Evolutionary conservation across 345 rosid genomes (phyloP), one percentile per base, ranked within the genome.

Genomic region (Clarkia xantiana): DNA sequence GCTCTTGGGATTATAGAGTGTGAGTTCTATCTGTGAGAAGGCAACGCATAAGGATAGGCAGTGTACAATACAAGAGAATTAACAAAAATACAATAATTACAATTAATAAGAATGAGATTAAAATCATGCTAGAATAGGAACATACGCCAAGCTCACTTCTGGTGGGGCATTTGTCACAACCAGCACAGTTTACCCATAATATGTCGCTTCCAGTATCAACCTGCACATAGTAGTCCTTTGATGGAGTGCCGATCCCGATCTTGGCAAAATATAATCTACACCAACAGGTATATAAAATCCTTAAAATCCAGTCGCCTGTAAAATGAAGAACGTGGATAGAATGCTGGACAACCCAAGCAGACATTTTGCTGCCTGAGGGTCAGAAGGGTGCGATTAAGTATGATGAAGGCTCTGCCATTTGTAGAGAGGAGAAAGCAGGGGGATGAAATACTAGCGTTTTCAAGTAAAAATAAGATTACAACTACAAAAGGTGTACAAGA

Each of bases 131-230:
- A 19, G 19, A 11, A 52, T 45, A 42, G 53, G 41, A 42, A 18
- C 62, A 65, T 73, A 73, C 78, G 11, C 74, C 74, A 17, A 69
- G 67, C 14, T 69, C 72, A 25, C 75, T 73, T 63, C 60, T 69
- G 25, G 14, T 58, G 18, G 75, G 78, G 55, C 78, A 73, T 34
- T 51, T 63, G 29, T 34, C 47, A 46, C 78, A 73, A 49, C 59
- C 64, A 40, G 54, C 23, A 42, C 78, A 73, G 46, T 73, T 73
- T 62, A 73, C 75, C 78, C 78, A 73, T 18, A 73, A 59, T 54
- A 69, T 65, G 55, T 73, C 75, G 25, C 78, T 73, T 34, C 78
- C 78, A 0, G 78, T 73, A 55, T 73, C 78, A 43, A 73, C 75
- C 54, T 73, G 78, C 25, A 73, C 78, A 53, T 22, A 69, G 49